A percentile compares a stretch with the other conserved stretches of the same genome.
Conservation (phyloP, 768 basidiomycete genomes). For the Suillus subalutaceus region DNA sequence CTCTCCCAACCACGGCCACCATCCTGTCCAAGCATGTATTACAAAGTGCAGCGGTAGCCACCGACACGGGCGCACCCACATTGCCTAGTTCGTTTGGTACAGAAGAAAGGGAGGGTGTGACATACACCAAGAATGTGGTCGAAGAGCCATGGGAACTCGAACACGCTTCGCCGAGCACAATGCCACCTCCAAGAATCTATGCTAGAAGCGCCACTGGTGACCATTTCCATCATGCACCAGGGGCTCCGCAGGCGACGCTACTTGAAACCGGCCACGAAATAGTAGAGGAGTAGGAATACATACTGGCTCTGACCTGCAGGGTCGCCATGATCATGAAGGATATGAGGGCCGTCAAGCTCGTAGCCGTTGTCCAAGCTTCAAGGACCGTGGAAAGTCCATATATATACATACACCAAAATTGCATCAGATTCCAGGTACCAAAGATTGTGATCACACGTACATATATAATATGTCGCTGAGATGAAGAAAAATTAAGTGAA, state of each 20-base stretch:
- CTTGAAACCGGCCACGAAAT: not conserved
- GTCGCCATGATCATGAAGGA: not conserved
- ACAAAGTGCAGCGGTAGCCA: not conserved
- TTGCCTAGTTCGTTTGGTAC: not conserved
- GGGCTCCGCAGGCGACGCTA: not conserved
- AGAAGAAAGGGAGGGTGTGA: not conserved
- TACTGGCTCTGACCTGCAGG: not conserved
- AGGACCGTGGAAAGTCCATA: not conserved
- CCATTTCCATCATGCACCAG: not conserved
- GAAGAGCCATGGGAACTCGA: not conserved
- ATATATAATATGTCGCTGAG: not conserved
- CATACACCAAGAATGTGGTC: not conserved
- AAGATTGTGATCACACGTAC: not conserved
- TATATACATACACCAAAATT: not conserved
- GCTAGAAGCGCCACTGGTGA: constrained; percentile 2
- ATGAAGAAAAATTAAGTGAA: not conserved
- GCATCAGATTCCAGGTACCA: not conserved
- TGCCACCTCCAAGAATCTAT: not conserved
- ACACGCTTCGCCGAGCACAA: not conserved
- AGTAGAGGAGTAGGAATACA: not conserved
- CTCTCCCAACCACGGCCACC: not conserved
- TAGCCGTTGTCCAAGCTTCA: not conserved
- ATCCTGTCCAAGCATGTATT: no score
- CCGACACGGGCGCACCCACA: not conserved
- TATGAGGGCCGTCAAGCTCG: not conserved